Base-by-base conservation (phyloP, 2,329 filamentous ascomycete species). In the Rosellinia necatrix region DNA sequence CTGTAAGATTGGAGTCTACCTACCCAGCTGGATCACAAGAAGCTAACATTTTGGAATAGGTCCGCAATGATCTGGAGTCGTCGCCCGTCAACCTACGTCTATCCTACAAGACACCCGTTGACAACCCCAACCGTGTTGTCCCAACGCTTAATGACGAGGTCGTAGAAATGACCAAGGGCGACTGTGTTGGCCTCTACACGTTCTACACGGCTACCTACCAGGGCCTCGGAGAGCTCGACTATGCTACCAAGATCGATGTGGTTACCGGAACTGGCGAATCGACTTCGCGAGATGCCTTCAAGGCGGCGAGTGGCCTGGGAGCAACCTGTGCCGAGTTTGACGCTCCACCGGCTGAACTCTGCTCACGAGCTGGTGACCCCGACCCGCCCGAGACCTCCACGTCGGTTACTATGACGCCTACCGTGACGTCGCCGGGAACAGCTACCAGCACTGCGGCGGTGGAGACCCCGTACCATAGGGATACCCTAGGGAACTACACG, bases 131-230 rank as follows among this genome's bases (percentile, higher is more conserved):
- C 44, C 79, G 75, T 43, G 76, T 78, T 0, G 71, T 80, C 2
- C 76, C 78, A 1, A 68, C 62, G 1, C 60, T 82, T 15, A 71
- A 68, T 49, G 74, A 66, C 10, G 66, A 70, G 12, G 74, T 68
- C 0, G 53, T 80, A 1, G 46, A 71, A 7, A 74, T 82, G 70
- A 67, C 62, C 2, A 72, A 75, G 64, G 77, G 75, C 1, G 63
- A 70, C 37, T 81, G 79, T 46, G 70, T 75, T 17, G 80, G 80
- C 15, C 57, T 66, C 24, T 82, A 82, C 61, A 82, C 79, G 0
- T 72, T 82, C 22, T 82, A 78, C 63, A 72, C 71, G 6, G 73
- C 72, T 3, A 71, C 70, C 24, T 75, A 75, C 51, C 74, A 70
- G n/a, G 74, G 79, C 38, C 67, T 76, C 2, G 79, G 79, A 1